phyloP scores from a whole-genome alignment of 345 rosid species.

The Dipteronia dyeriana region DNA sequence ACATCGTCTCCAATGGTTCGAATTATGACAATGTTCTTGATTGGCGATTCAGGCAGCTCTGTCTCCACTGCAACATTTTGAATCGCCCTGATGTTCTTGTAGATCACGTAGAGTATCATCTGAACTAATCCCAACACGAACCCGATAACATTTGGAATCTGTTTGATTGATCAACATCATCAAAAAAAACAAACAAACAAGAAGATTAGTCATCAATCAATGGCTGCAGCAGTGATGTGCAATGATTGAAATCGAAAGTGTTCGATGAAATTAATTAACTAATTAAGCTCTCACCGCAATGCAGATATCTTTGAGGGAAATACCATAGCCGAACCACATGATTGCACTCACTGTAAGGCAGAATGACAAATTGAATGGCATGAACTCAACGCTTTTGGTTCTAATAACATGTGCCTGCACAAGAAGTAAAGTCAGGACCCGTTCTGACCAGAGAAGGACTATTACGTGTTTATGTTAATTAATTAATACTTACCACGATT shows the following conservation, averaged over 20 bases:
- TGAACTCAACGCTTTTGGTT: constrained; percentile 87
- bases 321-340: constrained; percentile 82
- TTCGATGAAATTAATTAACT: background rate
- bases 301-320: constrained; percentile 56
- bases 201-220: background rate
- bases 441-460: too few relatives aligned
- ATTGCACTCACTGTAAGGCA: constrained; percentile 80
- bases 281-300: constrained; percentile 67
- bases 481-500: constrained; percentile 51
- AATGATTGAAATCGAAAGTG: background rate
- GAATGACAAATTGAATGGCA: constrained; percentile 84
- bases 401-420: constrained; percentile 65
- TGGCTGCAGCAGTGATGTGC: background rate
- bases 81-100: constrained; percentile 40
- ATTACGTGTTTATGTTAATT: too few relatives aligned
- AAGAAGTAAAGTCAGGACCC: too few relatives aligned
- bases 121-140: constrained; percentile 68
- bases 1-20: constrained; percentile 29
- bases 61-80: constrained; percentile 28
- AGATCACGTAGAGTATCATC: constrained; percentile 62
- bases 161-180: background rate
- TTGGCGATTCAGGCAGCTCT: constrained; percentile 29
- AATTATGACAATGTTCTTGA: constrained; percentile 25
- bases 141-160: constrained; percentile 84
- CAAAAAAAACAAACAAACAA: background rate